These are phyloP conservation scores for Crithidia thermophila DNA, from an alignment of 208 protist species.

Conservation along the genomic window DNA sequence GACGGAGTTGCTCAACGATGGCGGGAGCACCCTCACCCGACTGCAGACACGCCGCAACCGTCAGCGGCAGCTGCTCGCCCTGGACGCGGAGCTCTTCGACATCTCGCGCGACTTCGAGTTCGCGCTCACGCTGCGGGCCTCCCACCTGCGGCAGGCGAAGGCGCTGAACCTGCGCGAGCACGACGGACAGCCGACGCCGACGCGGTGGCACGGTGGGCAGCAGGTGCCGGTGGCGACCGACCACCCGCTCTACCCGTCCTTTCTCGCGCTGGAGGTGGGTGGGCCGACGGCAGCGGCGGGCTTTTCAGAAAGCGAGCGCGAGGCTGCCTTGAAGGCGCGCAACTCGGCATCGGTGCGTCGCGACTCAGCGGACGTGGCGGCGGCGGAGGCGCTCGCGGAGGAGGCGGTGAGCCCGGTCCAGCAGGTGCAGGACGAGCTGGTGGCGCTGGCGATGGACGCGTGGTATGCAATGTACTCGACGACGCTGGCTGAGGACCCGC, in stretches of 20 bases:
- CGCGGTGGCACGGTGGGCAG: constrained; percentile 22
- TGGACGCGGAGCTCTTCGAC: constrained; percentile 81
- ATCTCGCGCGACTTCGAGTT: constrained; percentile 79
- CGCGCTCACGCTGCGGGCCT: constrained; percentile 64
- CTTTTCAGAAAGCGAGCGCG: constrained; percentile 4
- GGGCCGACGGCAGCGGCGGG: constrained; percentile 17
- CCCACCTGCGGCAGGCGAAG: constrained; percentile 70
- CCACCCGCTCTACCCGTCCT: constrained; percentile 66
- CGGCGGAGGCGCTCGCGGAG: neutral
- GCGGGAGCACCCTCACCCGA: constrained; percentile 51
- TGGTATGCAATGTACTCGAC: constrained; percentile 88
- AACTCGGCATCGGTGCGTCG: neutral
- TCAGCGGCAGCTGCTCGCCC: constrained; percentile 73
- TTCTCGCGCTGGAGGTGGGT: constrained; percentile 36
- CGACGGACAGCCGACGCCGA: constrained; percentile 13
- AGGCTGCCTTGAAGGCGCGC: constrained; percentile 1
- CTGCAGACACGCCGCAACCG: constrained; percentile 40
- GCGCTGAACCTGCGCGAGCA: constrained; percentile 43
- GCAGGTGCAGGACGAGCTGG: constrained; percentile 64
- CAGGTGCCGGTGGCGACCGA: constrained; percentile 15
- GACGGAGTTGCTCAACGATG: constrained; percentile 75
- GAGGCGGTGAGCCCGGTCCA: constrained; percentile 11
- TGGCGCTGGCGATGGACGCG: constrained; percentile 80
- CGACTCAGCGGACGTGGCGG: neutral
- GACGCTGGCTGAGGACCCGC: constrained; percentile 59